Conservation (phyloP, 306 rosid genomes). For the Castanea sativa region DNA sequence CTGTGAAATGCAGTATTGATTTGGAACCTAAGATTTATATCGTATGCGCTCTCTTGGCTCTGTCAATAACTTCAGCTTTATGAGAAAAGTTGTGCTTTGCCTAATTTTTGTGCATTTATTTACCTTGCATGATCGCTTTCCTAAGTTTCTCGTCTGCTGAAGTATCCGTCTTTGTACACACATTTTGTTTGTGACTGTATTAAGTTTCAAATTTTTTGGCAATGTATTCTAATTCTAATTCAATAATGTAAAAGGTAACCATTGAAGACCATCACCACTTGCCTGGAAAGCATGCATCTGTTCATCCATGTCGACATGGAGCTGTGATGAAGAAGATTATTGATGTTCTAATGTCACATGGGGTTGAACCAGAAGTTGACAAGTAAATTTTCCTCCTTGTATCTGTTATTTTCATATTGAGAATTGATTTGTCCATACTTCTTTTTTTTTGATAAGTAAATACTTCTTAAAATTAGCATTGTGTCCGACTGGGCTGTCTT, state of each 20-base stretch:
- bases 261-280: constrained; percentile 93
- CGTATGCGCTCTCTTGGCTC: too few species aligned
- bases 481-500: background rate
- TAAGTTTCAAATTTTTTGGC: background rate
- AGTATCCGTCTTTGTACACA: background rate
- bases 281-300: constrained; percentile 96
- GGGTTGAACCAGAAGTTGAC: constrained; percentile 98
- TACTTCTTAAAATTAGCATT: background rate
- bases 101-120: too few species aligned
- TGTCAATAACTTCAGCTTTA: too few species aligned
- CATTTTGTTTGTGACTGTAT: background rate
- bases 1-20: too few species aligned
- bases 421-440: background rate
- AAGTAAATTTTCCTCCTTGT: constrained; percentile 41
- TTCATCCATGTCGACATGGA: constrained; percentile 96
- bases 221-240: background rate
- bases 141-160: background rate
- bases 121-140: background rate
- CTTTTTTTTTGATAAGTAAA: too few species aligned
- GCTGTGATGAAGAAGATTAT: constrained; percentile 97
- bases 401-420: background rate
- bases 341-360: constrained; percentile 88
- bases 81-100: too few species aligned
- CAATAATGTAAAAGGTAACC: constrained; percentile 56
- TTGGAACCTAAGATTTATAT: too few species aligned